Percentiles rank a stretch among this genome's conserved stretches.
These are phyloP conservation scores for Cardiosporidium cionae DNA, from an alignment of 169 alveolate genomes.

Conservation along the genomic window DNA sequence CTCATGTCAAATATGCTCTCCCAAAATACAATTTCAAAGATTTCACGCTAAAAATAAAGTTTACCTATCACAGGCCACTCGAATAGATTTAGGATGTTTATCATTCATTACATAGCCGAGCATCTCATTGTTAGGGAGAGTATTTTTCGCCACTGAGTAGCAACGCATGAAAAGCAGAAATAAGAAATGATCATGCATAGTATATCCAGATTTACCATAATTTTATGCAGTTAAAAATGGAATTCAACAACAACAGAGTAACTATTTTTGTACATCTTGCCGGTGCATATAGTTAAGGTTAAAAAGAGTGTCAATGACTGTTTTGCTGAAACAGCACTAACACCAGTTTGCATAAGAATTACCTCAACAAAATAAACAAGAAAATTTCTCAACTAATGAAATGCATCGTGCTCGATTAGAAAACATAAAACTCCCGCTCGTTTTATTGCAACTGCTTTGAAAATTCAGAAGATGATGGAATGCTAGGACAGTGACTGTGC, in stretches of 20 bases:
- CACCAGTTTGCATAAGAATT: no score
- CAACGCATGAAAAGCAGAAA: neutral
- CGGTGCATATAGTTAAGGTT: neutral
- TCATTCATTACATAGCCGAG: constrained; percentile 80
- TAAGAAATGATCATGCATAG: neutral
- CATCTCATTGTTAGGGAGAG: constrained; percentile 71
- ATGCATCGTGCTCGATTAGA: neutral
- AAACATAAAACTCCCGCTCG: neutral
- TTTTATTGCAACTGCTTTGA: neutral
- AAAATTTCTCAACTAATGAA: no score
- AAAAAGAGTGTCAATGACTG: neutral
- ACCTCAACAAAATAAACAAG: no score
- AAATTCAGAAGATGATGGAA: neutral
- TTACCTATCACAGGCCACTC: constrained; percentile 79
- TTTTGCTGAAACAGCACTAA: neutral
- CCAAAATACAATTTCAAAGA: neutral
- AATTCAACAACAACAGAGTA: neutral
- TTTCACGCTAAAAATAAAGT: neutral
- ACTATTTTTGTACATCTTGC: neutral
- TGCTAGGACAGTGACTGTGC: neutral
- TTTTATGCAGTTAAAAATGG: neutral
- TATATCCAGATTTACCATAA: neutral
- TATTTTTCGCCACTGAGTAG: constrained; percentile 58
- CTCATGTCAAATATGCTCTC: no score
- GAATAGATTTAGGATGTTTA: constrained; percentile 77